phyloP scores from a whole-genome alignment of 2,329 filamentous ascomycete species.

The Colletotrichum kahawae region DNA sequence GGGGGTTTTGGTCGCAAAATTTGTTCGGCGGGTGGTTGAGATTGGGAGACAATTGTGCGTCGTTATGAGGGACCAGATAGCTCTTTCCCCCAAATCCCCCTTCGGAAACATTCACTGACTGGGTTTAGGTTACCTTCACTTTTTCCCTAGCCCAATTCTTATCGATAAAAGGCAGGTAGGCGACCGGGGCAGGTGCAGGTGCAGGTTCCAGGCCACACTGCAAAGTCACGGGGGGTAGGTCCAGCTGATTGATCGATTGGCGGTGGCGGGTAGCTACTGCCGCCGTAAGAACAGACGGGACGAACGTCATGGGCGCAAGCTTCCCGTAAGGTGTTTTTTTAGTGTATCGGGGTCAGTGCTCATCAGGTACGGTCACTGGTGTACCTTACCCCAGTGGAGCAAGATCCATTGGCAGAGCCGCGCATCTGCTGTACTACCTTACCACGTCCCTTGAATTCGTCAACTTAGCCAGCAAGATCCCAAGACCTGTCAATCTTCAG shows the following conservation, averaged over 20 bases:
- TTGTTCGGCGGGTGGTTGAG: not conserved
- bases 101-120: slow-evolving; percentile 8
- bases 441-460: not conserved
- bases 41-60: not conserved
- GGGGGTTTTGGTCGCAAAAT: not conserved
- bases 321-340: not conserved
- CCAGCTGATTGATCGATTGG: not conserved
- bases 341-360: not conserved
- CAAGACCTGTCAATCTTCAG: not conserved
- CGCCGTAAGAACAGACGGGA: slow-evolving; percentile 10
- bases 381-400: not conserved
- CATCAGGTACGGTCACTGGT: not conserved
- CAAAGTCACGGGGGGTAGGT: slow-evolving; percentile 5
- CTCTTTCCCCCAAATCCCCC: slow-evolving; percentile 9
- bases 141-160: slow-evolving; percentile 11
- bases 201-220: not conserved
- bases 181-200: not conserved
- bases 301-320: slow-evolving; percentile 6
- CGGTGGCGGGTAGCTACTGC: not conserved
- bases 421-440: not conserved
- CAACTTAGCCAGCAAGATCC: not conserved
- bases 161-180: slow-evolving; percentile 15
- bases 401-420: not conserved
- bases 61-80: slow-evolving; percentile 8
- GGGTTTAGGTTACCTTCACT: slow-evolving; percentile 20